These are phyloP conservation scores for Tolypocladium tundrense DNA, from an alignment of 2,329 filamentous ascomycete species.

Conservation along the genomic window DNA sequence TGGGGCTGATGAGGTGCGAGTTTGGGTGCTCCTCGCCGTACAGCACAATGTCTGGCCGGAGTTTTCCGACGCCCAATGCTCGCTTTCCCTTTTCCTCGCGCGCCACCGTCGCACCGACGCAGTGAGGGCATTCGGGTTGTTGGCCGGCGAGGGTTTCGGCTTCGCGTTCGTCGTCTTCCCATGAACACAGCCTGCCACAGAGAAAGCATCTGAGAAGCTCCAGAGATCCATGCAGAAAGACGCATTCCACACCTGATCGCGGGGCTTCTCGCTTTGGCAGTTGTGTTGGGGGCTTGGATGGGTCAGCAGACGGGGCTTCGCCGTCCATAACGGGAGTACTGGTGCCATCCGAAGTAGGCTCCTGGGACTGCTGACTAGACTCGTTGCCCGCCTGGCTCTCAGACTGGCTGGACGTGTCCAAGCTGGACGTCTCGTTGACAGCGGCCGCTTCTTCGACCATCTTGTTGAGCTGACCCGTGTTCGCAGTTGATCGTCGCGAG, in stretches of 20 bases:
- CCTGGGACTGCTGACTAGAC: constrained; percentile 3
- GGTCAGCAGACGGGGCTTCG: constrained; percentile 10
- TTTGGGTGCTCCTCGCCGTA: constrained; percentile 66
- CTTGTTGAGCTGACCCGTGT: constrained; percentile 20
- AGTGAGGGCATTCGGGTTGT: constrained; percentile 58
- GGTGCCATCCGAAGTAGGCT: constrained; percentile 5
- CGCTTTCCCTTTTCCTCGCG: constrained; percentile 57
- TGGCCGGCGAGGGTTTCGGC: constrained; percentile 49
- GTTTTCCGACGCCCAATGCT: constrained; percentile 54
- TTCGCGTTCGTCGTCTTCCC: constrained; percentile 48
- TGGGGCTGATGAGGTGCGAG: constrained; percentile 55
- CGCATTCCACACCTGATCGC: constrained; percentile 46
- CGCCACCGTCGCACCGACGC: constrained; percentile 50
- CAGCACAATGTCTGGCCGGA: constrained; percentile 63
- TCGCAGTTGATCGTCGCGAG: constrained; percentile 35
- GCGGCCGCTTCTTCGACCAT: constrained; percentile 25
- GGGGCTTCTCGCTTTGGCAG: constrained; percentile 15
- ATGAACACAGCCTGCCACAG: constrained; percentile 46
- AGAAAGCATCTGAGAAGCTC: constrained; percentile 53
- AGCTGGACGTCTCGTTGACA: constrained; percentile 3
- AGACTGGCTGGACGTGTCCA: constrained; percentile 7
- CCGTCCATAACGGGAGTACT: constrained; percentile 1
- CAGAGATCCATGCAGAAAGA: constrained; percentile 64
- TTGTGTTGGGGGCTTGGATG: constrained; percentile 6
- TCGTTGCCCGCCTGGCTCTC: not conserved